Evolutionary conservation across 495 filamentous ascomycete genomes (phyloP).

Genomic region (Cudoniella acicularis): DNA sequence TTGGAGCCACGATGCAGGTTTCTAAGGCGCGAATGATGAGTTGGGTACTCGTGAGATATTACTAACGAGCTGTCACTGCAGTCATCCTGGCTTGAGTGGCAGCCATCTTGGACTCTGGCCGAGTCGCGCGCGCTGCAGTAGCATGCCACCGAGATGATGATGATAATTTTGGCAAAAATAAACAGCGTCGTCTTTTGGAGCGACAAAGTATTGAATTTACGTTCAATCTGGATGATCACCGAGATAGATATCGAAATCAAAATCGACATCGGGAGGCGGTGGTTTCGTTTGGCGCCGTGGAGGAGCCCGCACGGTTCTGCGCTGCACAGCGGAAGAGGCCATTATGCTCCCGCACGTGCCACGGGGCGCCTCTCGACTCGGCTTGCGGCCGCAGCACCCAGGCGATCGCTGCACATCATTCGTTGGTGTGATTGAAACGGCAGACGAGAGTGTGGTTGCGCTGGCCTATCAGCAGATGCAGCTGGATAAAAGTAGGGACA

Average conservation of each 20-base stretch:
- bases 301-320: background rate
- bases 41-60: background rate
- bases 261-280: too few relatives aligned
- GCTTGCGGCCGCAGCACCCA: too few relatives aligned
- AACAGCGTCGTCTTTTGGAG: background rate
- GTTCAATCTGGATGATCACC: background rate
- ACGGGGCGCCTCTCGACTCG: too few relatives aligned
- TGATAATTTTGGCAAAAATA: background rate
- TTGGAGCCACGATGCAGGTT: background rate
- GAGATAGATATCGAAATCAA: background rate
- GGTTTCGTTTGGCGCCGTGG: background rate
- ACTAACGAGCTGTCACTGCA: background rate
- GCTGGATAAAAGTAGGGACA: background rate
- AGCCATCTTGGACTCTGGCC: background rate
- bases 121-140: background rate
- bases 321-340: too few relatives aligned
- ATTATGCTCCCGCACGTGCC: too few relatives aligned
- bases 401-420: slow-evolving; percentile 14
- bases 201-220: background rate
- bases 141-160: background rate
- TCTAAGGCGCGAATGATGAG: background rate
- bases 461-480: background rate
- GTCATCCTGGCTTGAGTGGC: background rate
- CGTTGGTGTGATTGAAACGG: background rate
- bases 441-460: background rate